These are phyloP conservation scores for Epithele typhae DNA, from an alignment of 768 basidiomycete species.

Conservation along the genomic window DNA sequence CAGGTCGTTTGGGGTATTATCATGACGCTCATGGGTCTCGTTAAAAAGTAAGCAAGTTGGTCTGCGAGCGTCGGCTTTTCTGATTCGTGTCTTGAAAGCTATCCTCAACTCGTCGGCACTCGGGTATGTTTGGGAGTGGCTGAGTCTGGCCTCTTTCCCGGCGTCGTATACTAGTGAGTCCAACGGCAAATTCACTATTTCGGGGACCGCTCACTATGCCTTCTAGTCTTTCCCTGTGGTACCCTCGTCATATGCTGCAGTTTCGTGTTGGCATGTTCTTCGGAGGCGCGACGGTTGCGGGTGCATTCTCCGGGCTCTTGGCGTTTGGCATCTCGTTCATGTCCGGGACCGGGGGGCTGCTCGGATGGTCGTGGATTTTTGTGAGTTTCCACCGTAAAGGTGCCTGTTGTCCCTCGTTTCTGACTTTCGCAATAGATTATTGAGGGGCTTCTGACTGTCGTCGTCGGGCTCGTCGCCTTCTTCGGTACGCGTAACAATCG, in stretches of 20 bases:
- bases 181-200: background rate
- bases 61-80: too few species aligned
- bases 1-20: slow-evolving; percentile 63
- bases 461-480: slow-evolving; percentile 50
- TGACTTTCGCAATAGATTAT: slow-evolving; percentile 35
- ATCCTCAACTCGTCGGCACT: slow-evolving; percentile 54
- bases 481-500: slow-evolving; percentile 44
- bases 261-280: slow-evolving; percentile 26
- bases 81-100: too few species aligned
- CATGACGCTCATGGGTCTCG: slow-evolving; percentile 63
- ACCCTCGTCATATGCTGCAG: slow-evolving; percentile 26
- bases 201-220: background rate
- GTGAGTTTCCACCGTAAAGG: slow-evolving; percentile 14
- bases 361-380: slow-evolving; percentile 33
- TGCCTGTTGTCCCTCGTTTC: too few species aligned
- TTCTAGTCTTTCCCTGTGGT: slow-evolving; percentile 24
- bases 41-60: slow-evolving; percentile 58
- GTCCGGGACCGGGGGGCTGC: slow-evolving; percentile 23
- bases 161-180: slow-evolving; percentile 64
- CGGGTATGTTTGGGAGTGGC: slow-evolving; percentile 59
- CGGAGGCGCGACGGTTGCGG: slow-evolving; percentile 24
- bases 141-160: slow-evolving; percentile 71
- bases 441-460: slow-evolving; percentile 59
- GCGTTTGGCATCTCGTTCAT: slow-evolving; percentile 34
- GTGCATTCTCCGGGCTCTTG: slow-evolving; percentile 28